phyloP scores from a whole-genome alignment of 1,139 yeast genomes.

The Candida sp. region DNA sequence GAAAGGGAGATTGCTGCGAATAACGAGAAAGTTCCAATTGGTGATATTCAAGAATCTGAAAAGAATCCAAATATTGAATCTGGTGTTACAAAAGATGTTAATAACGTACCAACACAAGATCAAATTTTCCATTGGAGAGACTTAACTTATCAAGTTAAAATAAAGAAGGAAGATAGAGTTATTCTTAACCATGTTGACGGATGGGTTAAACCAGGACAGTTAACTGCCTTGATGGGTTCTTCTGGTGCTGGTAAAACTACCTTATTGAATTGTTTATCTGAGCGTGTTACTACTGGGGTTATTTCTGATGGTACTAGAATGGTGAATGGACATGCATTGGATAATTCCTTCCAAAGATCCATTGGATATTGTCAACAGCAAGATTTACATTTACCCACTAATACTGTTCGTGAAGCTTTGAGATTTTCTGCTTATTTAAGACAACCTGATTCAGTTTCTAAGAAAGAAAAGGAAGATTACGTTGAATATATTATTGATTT shows the following conservation, averaged over 20 bases:
- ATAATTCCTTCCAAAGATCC: slow-evolving; percentile 53
- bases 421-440: no score
- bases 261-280: slow-evolving; percentile 55
- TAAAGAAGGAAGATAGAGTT: slow-evolving; percentile 40
- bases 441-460: no score
- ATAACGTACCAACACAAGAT: no score
- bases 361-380: slow-evolving; percentile 70
- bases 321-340: slow-evolving; percentile 52
- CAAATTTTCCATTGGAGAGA: slow-evolving; percentile 46
- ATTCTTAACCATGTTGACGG: slow-evolving; percentile 59
- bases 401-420: no score
- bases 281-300: slow-evolving; percentile 55
- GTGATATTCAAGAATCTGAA: slow-evolving; percentile 17
- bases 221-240: slow-evolving; percentile 73
- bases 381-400: no score
- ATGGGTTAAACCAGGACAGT: slow-evolving; percentile 62
- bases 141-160: slow-evolving; percentile 38
- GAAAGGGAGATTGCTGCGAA: slow-evolving; percentile 10
- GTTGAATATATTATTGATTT: no score
- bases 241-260: slow-evolving; percentile 74
- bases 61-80: slow-evolving; percentile 30
- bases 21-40: slow-evolving; percentile 30
- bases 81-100: slow-evolving; percentile 24
- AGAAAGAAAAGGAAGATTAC: no score
- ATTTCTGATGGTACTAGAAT: slow-evolving; percentile 64